These are phyloP conservation scores for Halenospora varia DNA, from an alignment of 495 filamentous ascomycete species.

Conservation along the genomic window DNA sequence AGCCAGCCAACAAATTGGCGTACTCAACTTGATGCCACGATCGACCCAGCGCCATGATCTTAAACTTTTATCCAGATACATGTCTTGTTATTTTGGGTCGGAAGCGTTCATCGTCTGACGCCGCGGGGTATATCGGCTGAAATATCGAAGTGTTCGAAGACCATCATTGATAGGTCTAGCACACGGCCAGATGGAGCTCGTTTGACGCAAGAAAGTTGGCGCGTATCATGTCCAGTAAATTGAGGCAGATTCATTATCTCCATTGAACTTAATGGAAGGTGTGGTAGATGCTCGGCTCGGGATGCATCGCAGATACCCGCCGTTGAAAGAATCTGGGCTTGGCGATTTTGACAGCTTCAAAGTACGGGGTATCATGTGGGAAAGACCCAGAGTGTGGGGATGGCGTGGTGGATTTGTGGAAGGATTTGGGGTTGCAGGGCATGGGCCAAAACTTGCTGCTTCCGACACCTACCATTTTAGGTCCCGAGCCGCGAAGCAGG, in stretches of 20 bases:
- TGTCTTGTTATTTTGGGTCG: not conserved
- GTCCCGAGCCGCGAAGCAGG: not conserved
- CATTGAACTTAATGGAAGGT: not conserved
- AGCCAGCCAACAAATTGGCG: not conserved
- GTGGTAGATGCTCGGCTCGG: not conserved
- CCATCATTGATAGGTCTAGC: not conserved
- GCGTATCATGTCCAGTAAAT: not conserved
- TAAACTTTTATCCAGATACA: not conserved
- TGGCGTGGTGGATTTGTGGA: not conserved
- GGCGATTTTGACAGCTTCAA: not conserved
- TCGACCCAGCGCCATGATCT: conserved; percentile 1
- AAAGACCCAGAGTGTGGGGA: not conserved
- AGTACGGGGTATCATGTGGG: not conserved
- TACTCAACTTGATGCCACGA: not conserved
- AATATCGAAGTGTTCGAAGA: not conserved
- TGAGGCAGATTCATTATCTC: not conserved
- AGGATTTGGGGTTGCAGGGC: not conserved
- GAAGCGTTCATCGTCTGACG: not conserved
- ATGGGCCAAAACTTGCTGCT: not conserved
- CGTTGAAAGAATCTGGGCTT: not conserved
- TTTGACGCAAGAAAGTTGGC: not conserved
- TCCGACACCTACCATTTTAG: not conserved
- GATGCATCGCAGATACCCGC: not conserved
- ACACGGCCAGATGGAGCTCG: not conserved
- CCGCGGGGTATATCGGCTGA: not conserved